Base-by-base conservation (phyloP, 352 stramenopile species). In the Pseudoperonospora humuli region DNA sequence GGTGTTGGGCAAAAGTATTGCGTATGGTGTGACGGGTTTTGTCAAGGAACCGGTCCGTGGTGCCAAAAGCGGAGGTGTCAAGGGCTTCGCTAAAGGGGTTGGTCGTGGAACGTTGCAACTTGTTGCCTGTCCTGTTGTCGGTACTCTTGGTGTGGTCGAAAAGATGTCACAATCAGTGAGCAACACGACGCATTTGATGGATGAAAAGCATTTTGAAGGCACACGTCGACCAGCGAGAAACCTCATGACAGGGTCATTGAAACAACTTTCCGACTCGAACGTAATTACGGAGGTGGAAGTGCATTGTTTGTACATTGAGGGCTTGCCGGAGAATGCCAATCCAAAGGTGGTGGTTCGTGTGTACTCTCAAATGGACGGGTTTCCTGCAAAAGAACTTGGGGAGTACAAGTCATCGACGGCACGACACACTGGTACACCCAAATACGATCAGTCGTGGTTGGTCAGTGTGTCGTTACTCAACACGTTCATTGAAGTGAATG, bases 121-220 rank as follows among this genome's bases (percentile, higher is more conserved):
- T 6, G 62, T 91, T 18, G 82, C 68, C 11, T 91, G 70, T 28
- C 80, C 80, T n/a, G 66, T 94, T 14, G 75, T 94, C 1, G 82
- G 82, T 4, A 88, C 76, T 15, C 57, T 94, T 11, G 82, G 82
- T 7, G 78, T 73, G 2, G 75, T 92, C 8, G 82, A 94, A 62
- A 94, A 94, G 46, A 20, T 94, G 29, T 72, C 74, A 1, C 70
- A 88, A 54, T 90, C 77, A 9, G 57, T 92, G 39, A 85, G 63
- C 54, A 94, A 93, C 60, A 94, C 82, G 19, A 94, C 81, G 0
- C 82, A 94, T 31, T 43, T 94, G 43, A 57, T 92, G 45, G 82
- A 94, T 42, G 78, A 84, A 18, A 93, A 87, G 34, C 41, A 61
- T 24, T 92, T 71, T 39, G 72, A 90, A 28, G 81, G 78, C 7